Evolutionary conservation across 1,284 basidiomycete genomes (phyloP), one percentile per base, ranked within the genome.

Genomic region (Anthracocystis setariae): DNA sequence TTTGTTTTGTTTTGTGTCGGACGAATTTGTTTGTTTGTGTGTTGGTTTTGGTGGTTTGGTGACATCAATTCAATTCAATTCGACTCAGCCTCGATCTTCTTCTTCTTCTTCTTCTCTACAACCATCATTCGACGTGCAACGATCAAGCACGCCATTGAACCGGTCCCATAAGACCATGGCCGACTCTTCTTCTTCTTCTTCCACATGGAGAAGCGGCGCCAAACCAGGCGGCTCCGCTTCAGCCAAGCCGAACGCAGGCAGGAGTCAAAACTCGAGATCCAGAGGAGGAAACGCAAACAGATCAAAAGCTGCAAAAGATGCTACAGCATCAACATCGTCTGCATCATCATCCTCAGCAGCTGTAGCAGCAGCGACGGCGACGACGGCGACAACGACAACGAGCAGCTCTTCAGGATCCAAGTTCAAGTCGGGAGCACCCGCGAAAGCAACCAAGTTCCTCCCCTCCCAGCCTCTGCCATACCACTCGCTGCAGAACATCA

Each of bases 361-460:
- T 37, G 8, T 43, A 18, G 12, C 50, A 38, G 23, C 48, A 33
- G 37, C 55, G 10, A 18, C 33, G 3, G 35, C 50, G 7, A 35
- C 59, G 9, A 33, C 61, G 10, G 23, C 46, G 12, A 2, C 62
- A 4, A 25, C 60, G 4, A 23, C 52, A n/a, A 20, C 43, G 2
- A 10, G 40, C 40, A 20, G 24, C 21, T 13, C 58, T 24, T 46
- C 55, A 15, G 13, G 45, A 3, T 66, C 57, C 48, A 55, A 55
- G 32, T 66, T 66, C 57, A 66, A 44, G 33, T 66, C 57, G 17
- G 63, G 63, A 2, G 52, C 63, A n/a, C 46, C 56, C 8, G 44
- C 56, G 7, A 66, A 66, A 17, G 10, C 64, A 3, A 57, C 61
- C 57, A 72, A 72, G 48, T 67, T 75, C 27, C 64, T 75, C 12